Percentiles rank a stretch among this genome's conserved stretches.
Evolutionary conservation across 495 filamentous ascomycete species (phyloP).

Genomic region (Xylaria sp.): DNA sequence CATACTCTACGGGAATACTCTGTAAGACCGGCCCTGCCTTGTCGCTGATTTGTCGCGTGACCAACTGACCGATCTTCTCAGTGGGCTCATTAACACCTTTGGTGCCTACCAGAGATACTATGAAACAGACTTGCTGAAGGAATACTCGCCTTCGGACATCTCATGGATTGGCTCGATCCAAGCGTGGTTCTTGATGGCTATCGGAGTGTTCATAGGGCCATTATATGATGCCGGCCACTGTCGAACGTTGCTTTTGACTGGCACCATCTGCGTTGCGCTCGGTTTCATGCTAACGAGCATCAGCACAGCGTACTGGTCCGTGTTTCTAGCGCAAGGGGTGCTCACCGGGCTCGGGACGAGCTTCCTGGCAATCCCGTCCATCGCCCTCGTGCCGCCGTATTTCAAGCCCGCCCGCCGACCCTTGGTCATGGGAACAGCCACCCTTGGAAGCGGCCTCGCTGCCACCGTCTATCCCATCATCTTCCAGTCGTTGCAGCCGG

Average conservation of each 20-base stretch:
- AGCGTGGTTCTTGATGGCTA: conserved; percentile 35
- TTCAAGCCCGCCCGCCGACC: conserved; percentile 67
- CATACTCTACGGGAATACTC: conserved; percentile 36
- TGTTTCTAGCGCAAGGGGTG: conserved; percentile 67
- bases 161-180: conserved; percentile 43
- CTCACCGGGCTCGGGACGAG: conserved; percentile 63
- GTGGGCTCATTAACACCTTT: conserved; percentile 42
- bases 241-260: conserved; percentile 27
- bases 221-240: conserved; percentile 39
- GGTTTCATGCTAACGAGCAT: conserved; percentile 76
- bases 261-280: conserved; percentile 53
- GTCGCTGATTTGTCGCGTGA: background rate
- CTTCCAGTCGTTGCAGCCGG: conserved; percentile 62
- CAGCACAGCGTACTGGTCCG: conserved; percentile 66
- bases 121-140: conserved; percentile 31
- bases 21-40: conserved; percentile 3
- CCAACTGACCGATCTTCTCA: conserved; percentile 14
- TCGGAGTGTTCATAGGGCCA: conserved; percentile 38
- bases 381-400: conserved; percentile 72
- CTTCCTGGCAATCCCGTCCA: conserved; percentile 66
- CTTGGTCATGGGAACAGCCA: conserved; percentile 70
- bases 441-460: conserved; percentile 69
- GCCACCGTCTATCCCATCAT: conserved; percentile 74
- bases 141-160: conserved; percentile 36
- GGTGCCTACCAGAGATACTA: conserved; percentile 45